Base-by-base conservation (phyloP, 495 filamentous ascomycete species). In the Penicillium atrosanguineum region DNA sequence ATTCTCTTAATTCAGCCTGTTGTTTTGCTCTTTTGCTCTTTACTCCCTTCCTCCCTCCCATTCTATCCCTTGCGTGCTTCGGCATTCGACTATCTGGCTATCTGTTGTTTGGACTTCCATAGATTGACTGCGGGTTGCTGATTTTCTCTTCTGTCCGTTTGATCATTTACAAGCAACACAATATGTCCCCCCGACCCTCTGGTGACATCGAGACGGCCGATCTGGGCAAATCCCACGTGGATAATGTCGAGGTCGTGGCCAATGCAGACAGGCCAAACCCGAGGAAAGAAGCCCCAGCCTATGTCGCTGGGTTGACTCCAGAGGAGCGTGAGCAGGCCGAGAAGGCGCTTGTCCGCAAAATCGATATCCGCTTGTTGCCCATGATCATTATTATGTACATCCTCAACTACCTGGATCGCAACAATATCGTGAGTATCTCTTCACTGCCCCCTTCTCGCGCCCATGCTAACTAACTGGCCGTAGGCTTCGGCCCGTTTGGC, bases 391-490 rank as follows among this genome's bases (percentile, higher is more conserved):
- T 87, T 51, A 87, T 88, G 83, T 91, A 91, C 62, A 88, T 92
- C 57, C 69, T 91, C 62, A 92, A 91, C 62, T 94, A 91, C 67
- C 74, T 92, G 53, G 89, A 91, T 67, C 79, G 89, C 56, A 83
- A 83, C 59, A 79, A 83, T 44, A 81, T 79, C 47, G 80, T 65
- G 8, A 42, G 69, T 41, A 3, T 21, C 7, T n/a, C 5, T 20
- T 14, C 2, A 34, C 4, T 21, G n/a, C n/a, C n/a, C n/a, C n/a
- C n/a, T n/a, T n/a, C n/a, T n/a, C n/a, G n/a, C n/a, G n/a, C n/a
- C n/a, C n/a, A n/a, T n/a, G n/a, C n/a, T n/a, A n/a, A 28, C 40
- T 54, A 14, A 53, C 44, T 42, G 15, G 18, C 6, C n/a, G 38
- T 43, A 66, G 63, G 69, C 78, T 12, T 69, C 79, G 9, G 79